Evolutionary conservation across 306 rosid species (phyloP).

Genomic region (Acacia melanoxylon): DNA sequence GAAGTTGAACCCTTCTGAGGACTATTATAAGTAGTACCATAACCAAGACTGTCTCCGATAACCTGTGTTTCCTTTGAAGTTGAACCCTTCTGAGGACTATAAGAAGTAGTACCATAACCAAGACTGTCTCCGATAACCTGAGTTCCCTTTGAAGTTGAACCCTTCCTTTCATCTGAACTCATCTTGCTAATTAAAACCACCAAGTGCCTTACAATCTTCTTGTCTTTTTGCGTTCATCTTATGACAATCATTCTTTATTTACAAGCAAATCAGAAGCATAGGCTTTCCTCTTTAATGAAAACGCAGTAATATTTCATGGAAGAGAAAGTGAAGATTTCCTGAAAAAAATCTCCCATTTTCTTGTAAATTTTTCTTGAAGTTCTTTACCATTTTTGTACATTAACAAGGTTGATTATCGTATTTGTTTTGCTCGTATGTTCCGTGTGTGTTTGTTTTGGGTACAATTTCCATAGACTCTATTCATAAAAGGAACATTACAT

Average conservation of each 20-base stretch:
- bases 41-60: background rate
- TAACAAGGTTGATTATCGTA: too few relatives aligned
- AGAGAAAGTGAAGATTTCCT: too few relatives aligned
- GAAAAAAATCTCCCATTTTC: too few relatives aligned
- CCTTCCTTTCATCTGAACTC: background rate
- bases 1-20: background rate
- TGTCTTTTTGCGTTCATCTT: background rate
- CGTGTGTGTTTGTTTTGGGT: too few relatives aligned
- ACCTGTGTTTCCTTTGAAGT: background rate
- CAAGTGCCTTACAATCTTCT: background rate
- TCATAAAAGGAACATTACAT: too few relatives aligned
- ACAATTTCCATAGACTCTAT: too few relatives aligned
- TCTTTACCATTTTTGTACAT: too few relatives aligned
- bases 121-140: background rate
- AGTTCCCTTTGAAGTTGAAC: too few relatives aligned
- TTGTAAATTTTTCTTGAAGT: too few relatives aligned
- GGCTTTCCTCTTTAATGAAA: background rate
- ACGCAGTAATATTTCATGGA: background rate
- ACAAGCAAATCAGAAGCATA: background rate
- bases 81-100: background rate
- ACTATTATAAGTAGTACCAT: background rate
- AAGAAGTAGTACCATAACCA: background rate
- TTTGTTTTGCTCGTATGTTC: too few relatives aligned
- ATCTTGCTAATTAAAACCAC: background rate
- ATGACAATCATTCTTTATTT: background rate